These are phyloP conservation scores for Ophiocordyceps polyrhachis-furcata DNA, from an alignment of 2,329 filamentous ascomycete genomes.

Conservation along the genomic window DNA sequence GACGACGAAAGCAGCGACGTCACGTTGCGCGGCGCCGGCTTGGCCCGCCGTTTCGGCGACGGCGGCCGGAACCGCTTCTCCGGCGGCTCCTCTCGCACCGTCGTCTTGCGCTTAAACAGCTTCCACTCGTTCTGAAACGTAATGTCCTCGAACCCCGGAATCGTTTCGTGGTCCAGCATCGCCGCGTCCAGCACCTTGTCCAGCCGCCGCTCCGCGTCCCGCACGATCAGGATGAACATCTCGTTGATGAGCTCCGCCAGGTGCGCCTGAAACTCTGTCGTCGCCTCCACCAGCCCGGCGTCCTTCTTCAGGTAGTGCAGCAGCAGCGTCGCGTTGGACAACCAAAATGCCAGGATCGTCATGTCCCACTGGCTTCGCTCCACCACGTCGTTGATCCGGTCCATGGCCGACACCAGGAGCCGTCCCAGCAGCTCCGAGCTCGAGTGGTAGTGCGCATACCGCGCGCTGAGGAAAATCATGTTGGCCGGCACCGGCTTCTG, in stretches of 20 bases:
- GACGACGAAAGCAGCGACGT: conserved; percentile 91
- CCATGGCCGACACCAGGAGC: conserved; percentile 70
- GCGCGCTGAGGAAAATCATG: conserved; percentile 83
- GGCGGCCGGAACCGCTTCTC: conserved; percentile 86
- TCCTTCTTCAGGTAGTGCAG: conserved; percentile 97
- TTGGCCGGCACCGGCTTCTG: conserved; percentile 97
- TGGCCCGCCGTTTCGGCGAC: conserved; percentile 80
- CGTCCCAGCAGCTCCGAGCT: conserved; percentile 67
- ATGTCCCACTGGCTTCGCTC: conserved; percentile 96
- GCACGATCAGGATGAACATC: conserved; percentile 93
- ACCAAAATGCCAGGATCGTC: conserved; percentile 98
- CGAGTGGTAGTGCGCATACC: conserved; percentile 93
- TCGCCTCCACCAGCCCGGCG: conserved; percentile 58
- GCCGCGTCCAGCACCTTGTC: conserved; percentile 87
- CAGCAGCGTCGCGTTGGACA: conserved; percentile 89
- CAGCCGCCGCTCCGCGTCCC: conserved; percentile 85
- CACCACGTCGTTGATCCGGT: conserved; percentile 94
- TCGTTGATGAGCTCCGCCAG: conserved; percentile 92
- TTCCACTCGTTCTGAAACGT: conserved; percentile 99
- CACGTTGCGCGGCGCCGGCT: conserved; percentile 84
- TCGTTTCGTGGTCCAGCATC: conserved; percentile 96
- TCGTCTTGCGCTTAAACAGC: conserved; percentile 78
- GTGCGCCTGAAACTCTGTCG: conserved; percentile 77
- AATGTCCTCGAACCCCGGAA: conserved; percentile 91
- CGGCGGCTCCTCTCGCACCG: conserved; percentile 73